Evolutionary conservation across 2,329 filamentous ascomycete species (phyloP).

Genomic region (Calonectria pseudoreteaudii): DNA sequence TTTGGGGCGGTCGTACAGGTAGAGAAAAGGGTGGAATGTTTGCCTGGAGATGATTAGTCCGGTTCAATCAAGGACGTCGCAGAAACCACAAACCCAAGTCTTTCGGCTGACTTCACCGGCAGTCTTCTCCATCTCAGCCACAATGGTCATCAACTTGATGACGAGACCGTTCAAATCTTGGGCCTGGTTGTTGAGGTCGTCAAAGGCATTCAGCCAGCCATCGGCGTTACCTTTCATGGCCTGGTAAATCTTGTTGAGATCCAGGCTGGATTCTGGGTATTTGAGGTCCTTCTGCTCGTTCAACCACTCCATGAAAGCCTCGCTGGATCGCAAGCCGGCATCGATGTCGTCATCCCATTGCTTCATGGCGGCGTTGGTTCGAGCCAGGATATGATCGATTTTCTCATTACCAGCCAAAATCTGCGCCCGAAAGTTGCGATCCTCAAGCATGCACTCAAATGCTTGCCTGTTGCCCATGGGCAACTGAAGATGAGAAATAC

Average conservation of each 20-base stretch:
- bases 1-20: conserved; percentile 16
- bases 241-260: conserved; percentile 78
- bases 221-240: conserved; percentile 95
- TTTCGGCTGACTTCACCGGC: conserved; percentile 86
- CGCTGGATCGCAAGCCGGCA: conserved; percentile 81
- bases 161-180: conserved; percentile 77
- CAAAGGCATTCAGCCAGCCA: conserved; percentile 87
- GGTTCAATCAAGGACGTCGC: neutral
- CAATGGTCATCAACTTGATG: conserved; percentile 78
- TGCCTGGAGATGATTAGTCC: conserved; percentile 35
- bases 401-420: conserved; percentile 90
- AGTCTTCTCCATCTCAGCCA: conserved; percentile 87
- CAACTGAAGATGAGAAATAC: conserved; percentile 82
- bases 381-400: conserved; percentile 88
- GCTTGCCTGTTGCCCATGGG: conserved; percentile 85
- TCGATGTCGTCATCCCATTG: conserved; percentile 83
- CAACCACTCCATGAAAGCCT: conserved; percentile 82
- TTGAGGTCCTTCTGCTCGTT: conserved; percentile 71
- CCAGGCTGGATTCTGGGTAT: conserved; percentile 68
- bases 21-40: conserved; percentile 42
- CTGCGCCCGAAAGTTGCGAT: conserved; percentile 82
- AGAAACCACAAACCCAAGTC: conserved; percentile 70
- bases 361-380: conserved; percentile 80
- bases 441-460: conserved; percentile 90
- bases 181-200: conserved; percentile 79